phyloP scores from a whole-genome alignment of 768 basidiomycete species.

The Butyriboletus loyo region DNA sequence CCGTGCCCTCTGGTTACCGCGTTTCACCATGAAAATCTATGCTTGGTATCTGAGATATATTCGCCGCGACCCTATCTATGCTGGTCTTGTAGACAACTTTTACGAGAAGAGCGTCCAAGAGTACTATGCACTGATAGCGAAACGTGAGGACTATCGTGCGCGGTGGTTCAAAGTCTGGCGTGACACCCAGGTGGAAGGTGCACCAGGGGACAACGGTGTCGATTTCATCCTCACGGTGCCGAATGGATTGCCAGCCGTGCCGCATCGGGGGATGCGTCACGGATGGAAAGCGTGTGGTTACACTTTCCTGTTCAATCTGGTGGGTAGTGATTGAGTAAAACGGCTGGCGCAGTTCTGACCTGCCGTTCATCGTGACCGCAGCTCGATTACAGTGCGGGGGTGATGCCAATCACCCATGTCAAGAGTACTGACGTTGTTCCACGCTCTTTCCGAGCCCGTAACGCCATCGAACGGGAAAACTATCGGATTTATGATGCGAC shows the following conservation, averaged over 20 bases:
- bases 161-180: slow-evolving; percentile 39
- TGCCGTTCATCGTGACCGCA: slow-evolving; percentile 4
- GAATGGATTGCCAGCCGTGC: slow-evolving; percentile 58
- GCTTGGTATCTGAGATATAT: slow-evolving; percentile 52
- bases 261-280: slow-evolving; percentile 50
- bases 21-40: slow-evolving; percentile 45
- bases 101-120: slow-evolving; percentile 49
- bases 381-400: slow-evolving; percentile 45
- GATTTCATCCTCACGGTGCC: slow-evolving; percentile 66
- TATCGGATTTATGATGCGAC: slow-evolving; percentile 41
- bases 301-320: slow-evolving; percentile 67
- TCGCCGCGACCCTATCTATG: slow-evolving; percentile 50
- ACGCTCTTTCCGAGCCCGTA: slow-evolving; percentile 27
- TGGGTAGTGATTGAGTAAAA: slow-evolving; percentile 27
- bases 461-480: slow-evolving; percentile 37
- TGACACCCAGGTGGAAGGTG: slow-evolving; percentile 19
- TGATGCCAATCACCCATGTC: slow-evolving; percentile 44
- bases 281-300: slow-evolving; percentile 59
- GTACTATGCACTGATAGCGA: slow-evolving; percentile 46
- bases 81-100: slow-evolving; percentile 49
- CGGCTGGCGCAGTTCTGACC: neutral
- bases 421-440: slow-evolving; percentile 33
- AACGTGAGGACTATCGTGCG: slow-evolving; percentile 42
- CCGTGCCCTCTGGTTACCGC: slow-evolving; percentile 44
- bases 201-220: slow-evolving; percentile 39